Conservation (phyloP, 441 rosid species). For the Croton setiger region DNA sequence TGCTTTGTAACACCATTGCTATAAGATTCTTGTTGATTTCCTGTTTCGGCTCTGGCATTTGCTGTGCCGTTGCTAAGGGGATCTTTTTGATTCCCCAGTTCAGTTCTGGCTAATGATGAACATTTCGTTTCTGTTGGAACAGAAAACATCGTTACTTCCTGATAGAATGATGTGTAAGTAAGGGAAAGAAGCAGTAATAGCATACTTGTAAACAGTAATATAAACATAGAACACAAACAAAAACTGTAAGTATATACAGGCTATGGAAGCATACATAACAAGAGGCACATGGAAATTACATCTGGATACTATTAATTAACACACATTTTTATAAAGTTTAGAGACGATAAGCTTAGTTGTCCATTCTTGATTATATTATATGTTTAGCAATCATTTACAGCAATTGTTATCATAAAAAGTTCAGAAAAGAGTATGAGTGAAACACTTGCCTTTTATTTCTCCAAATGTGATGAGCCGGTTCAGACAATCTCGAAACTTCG, state of each 20-base stretch:
- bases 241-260: neutral
- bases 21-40: slow-evolving; percentile 37
- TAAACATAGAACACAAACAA: neutral
- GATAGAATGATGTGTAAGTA: neutral
- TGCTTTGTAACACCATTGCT: slow-evolving; percentile 42
- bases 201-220: neutral
- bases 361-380: neutral
- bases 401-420: slow-evolving; percentile 8
- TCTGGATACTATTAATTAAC: neutral
- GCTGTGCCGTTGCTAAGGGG: slow-evolving; percentile 32
- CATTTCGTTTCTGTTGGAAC: slow-evolving; percentile 54
- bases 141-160: slow-evolving; percentile 15
- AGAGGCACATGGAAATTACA: slow-evolving; percentile 1
- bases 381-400: neutral
- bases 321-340: neutral
- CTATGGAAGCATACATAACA: neutral
- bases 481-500: slow-evolving; percentile 84
- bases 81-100: slow-evolving; percentile 43
- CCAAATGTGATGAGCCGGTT: slow-evolving; percentile 81
- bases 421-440: slow-evolving; percentile 6
- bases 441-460: slow-evolving; percentile 73
- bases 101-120: slow-evolving; percentile 61
- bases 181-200: neutral
- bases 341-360: neutral
- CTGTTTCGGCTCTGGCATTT: slow-evolving; percentile 41